Conservation (phyloP, 371 early-diverging fungal genomes). For the Apophysomyces elegans region DNA sequence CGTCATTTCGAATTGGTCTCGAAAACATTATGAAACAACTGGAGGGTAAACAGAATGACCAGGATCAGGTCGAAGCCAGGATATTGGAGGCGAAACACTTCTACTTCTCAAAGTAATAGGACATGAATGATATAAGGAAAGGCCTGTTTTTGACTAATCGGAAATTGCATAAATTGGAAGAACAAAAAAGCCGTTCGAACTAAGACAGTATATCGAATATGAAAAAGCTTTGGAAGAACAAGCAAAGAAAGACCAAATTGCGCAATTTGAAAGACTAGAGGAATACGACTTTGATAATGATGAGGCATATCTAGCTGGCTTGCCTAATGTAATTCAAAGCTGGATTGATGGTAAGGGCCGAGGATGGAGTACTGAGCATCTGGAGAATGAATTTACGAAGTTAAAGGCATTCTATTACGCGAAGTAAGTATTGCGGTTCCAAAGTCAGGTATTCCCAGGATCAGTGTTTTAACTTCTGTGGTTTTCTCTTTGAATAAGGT, state of each 20-base stretch:
- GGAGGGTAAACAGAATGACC: not conserved
- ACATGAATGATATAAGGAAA: not conserved
- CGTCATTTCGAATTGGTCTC: slow-evolving; percentile 53
- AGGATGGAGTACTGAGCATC: slow-evolving; percentile 47
- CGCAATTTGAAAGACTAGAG: slow-evolving; percentile 47
- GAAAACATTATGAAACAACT: slow-evolving; percentile 32
- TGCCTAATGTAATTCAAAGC: slow-evolving; percentile 49
- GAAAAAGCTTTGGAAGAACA: slow-evolving; percentile 30
- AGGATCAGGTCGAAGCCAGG: slow-evolving; percentile 16
- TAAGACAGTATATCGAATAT: slow-evolving; percentile 51
- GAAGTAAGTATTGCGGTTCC: slow-evolving; percentile 32
- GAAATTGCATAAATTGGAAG: slow-evolving; percentile 21
- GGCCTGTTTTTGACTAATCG: not conserved
- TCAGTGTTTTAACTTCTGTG: not conserved
- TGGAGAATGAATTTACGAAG: slow-evolving; percentile 54
- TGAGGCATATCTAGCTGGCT: slow-evolving; percentile 41
- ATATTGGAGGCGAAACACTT: slow-evolving; percentile 59
- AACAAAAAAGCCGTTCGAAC: slow-evolving; percentile 43
- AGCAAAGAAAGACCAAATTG: slow-evolving; percentile 24
- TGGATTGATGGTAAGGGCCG: slow-evolving; percentile 35
- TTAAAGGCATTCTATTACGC: slow-evolving; percentile 60
- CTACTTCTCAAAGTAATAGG: slow-evolving; percentile 50
- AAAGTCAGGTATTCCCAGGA: too few relatives aligned
- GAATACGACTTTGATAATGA: slow-evolving; percentile 59
- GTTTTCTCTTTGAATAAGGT: slow-evolving; percentile 26